Base-by-base conservation (phyloP, 441 rosid species). In the Populus trichocarpa region DNA sequence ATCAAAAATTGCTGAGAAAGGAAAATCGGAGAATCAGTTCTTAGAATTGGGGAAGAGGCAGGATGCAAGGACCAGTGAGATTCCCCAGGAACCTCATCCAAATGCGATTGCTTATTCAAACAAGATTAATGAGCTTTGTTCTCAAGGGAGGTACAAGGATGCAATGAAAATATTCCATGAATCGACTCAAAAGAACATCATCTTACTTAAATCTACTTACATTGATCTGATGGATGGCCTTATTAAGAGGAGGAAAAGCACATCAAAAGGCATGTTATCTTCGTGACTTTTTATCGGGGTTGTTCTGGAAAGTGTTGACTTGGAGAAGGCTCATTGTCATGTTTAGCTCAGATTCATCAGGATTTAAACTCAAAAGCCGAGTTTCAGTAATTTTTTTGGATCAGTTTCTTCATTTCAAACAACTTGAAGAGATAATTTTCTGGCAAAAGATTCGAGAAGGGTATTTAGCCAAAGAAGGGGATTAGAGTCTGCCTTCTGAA, bases 101-200 rank as follows among this genome's bases (percentile, higher is more conserved):
- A 83, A 84, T 79, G 78, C 84, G 69, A 26, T 84, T 73, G 82
- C 86, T 23, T 84, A 83, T 75, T 89, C 97, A 0, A 90, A 89
- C 79, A 83, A 89, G 78, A 91, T 92, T 74, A 86, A 79, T 78
- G 91, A 91, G 42, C 88, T 91, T n/a, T 95, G 95, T 74, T 76
- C 76, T 71, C 90, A 84, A 73, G 88, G 92, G 81, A 92, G 78
- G 77, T 90, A 82, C 82, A 90, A 89, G 83, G 91, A 87, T 81
- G 87, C 91, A 61, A 81, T 90, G 85, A 71, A 80, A 26, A 82
- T 85, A 26, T 86, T 83, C 75, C 77, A 76, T 28, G 85, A 87
- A 78, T 75, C 88, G 70, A 84, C 69, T 26, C 68, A 82, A 74
- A 87, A 90, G 73, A 88, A 92, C 35, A 50, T 85, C 72, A 10